A percentile compares a stretch with the other conserved stretches of the same genome.
Conservation (phyloP, 371 early-diverging fungal species). For the Amoeboaphelidium protococcarum region DNA sequence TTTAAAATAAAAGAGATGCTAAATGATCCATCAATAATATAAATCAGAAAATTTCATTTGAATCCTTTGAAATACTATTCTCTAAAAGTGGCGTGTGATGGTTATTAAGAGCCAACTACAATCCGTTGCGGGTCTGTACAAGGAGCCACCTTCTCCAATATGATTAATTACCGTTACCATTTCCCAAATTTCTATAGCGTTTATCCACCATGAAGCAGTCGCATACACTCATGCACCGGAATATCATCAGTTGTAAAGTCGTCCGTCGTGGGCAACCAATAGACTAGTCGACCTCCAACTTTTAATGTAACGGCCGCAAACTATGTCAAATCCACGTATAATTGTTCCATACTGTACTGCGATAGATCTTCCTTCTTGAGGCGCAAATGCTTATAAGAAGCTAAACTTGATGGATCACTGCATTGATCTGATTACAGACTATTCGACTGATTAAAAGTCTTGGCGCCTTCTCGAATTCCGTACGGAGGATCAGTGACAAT, state of each 20-base stretch:
- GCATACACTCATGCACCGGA: slow-evolving; percentile 54
- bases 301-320: slow-evolving; percentile 55
- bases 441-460: slow-evolving; percentile 37
- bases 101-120: no score
- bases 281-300: slow-evolving; percentile 68
- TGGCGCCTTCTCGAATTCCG: slow-evolving; percentile 91
- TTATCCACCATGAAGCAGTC: slow-evolving; percentile 55
- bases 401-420: not conserved
- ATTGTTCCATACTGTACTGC: slow-evolving; percentile 80
- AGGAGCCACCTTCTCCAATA: slow-evolving; percentile 37
- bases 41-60: no score
- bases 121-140: no score
- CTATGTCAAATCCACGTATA: slow-evolving; percentile 47
- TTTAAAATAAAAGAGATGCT: no score
- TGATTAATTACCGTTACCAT: slow-evolving; percentile 77
- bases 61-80: no score
- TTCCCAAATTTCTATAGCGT: slow-evolving; percentile 73
- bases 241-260: slow-evolving; percentile 29
- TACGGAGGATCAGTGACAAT: slow-evolving; percentile 70
- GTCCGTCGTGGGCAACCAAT: slow-evolving; percentile 76
- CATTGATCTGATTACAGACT: no score
- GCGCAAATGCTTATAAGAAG: not conserved
- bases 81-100: no score
- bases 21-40: no score
- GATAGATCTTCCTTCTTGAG: not conserved